A percentile compares a stretch with the other conserved stretches of the same genome.
Conservation (phyloP, 2,329 filamentous ascomycete genomes). For the Calonectria pseudoreteaudii region DNA sequence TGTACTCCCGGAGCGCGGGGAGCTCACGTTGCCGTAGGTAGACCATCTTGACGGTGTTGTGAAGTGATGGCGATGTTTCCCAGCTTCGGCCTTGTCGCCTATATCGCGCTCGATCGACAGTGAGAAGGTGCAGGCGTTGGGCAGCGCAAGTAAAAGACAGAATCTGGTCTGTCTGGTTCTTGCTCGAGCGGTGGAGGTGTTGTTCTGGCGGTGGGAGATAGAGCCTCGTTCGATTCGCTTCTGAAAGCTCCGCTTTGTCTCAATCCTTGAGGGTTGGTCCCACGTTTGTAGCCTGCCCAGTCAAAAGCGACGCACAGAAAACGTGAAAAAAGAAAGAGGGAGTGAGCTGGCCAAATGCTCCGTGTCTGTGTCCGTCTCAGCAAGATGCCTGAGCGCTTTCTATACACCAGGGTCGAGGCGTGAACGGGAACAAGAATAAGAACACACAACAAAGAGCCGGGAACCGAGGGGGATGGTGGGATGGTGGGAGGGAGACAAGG, state of each 20-base stretch:
- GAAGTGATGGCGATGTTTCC: slow-evolving; percentile 6
- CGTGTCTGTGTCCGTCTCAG: background rate
- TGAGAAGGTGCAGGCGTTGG: background rate
- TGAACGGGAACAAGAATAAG: background rate
- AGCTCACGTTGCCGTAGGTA: slow-evolving; percentile 95
- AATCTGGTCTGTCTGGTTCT: background rate
- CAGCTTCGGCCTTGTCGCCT: background rate
- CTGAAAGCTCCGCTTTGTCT: slow-evolving; percentile 27
- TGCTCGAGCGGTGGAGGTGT: slow-evolving; percentile 1
- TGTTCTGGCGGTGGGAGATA: slow-evolving; percentile 21
- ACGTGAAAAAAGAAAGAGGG: background rate
- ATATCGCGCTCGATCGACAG: slow-evolving; percentile 1
- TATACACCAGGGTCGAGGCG: background rate
- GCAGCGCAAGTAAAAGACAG: background rate
- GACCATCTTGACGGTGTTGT: slow-evolving; percentile 72
- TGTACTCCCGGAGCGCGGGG: slow-evolving; percentile 90
- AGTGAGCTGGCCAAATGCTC: background rate
- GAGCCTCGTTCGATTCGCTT: slow-evolving; percentile 26
- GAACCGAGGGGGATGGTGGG: background rate
- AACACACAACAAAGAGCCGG: background rate
- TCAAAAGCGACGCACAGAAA: background rate
- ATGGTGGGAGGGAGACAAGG: background rate
- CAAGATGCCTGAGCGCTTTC: background rate
- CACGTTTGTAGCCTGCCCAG: background rate
- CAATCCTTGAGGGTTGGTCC: slow-evolving; percentile 18